Evolutionary conservation across 1,284 basidiomycete species (phyloP), one percentile per base, ranked within the genome.

Genomic region (Kwoniella shivajii): DNA sequence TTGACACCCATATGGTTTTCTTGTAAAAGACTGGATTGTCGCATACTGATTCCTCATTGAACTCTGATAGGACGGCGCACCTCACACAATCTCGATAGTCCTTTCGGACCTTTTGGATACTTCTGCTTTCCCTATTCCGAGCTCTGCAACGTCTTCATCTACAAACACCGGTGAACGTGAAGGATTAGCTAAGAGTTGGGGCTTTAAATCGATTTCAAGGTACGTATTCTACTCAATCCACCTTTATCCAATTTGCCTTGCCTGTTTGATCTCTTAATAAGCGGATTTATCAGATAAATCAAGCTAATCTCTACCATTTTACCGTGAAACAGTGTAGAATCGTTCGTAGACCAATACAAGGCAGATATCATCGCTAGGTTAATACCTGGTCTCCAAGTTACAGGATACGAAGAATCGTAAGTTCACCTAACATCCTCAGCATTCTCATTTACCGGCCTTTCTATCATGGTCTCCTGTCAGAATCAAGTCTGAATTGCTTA

Each of bases 331-430:
- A 77, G 79, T 43, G 59, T 81, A n/a, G 65, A 68, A 14, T 66
- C 70, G 9, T 71, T 82, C 45, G 64, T 80, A 16, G 64, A 69
- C 22, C 60, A 74, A 41, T 80, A 80, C 64, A 72, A 76, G 41
- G 50, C 67, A 16, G 72, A 77, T 14, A 61, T 82, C 49, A 66
- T 82, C n/a, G 66, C 72, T 22, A 71, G 65, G 13, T 62, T 81
- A 5, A 57, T 81, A 7, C 80, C 81, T 1, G 79, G 78, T 0
- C 63, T 81, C 0, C 48, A 54, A 9, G 74, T 76, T 31, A 69
- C 73, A 2, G 79, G 78, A 2, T 78, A 80, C 53, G 54, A 63
- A 20, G 66, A 74, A 45, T 53, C 70, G 72, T 77, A 47, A 59
- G 74, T 70, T 3, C 31, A 20, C 22, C 34, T 10, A 30, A 13